Evolutionary conservation across 2,329 filamentous ascomycete genomes (phyloP).

Genomic region (Coniochaeta ligniaria): DNA sequence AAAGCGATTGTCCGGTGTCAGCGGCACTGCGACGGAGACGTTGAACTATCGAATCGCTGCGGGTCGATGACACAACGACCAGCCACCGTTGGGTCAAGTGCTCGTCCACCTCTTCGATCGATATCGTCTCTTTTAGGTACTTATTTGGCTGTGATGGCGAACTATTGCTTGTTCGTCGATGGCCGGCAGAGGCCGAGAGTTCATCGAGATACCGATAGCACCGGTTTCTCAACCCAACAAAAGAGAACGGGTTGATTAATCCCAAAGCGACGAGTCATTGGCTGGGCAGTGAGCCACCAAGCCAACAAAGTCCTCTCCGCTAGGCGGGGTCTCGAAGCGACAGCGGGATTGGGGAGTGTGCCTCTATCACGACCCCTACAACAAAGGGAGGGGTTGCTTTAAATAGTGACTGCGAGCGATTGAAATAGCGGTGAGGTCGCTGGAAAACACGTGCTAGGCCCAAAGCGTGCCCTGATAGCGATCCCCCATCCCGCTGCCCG

Average conservation of each 20-base stretch:
- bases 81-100: neutral
- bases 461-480: neutral
- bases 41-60: neutral
- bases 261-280: neutral
- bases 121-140: no score
- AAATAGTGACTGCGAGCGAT: conserved; percentile 5
- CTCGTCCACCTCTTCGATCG: no score
- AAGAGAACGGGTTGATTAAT: neutral
- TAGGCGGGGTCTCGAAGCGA: neutral
- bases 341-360: neutral
- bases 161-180: no score
- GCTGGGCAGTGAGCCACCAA: neutral
- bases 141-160: no score
- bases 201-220: neutral
- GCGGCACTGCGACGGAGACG: neutral
- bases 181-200: no score
- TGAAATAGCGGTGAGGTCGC: conserved; percentile 13
- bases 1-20: neutral
- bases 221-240: neutral
- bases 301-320: neutral
- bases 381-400: conserved; percentile 12
- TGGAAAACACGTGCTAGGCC: conserved; percentile 8
- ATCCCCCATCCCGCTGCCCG: neutral
- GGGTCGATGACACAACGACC: neutral
- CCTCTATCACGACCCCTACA: neutral